A percentile compares a stretch with the other conserved stretches of the same genome.
These are phyloP conservation scores for Pestalotiopsis sp. DNA, from an alignment of 2,329 filamentous ascomycete species.

Conservation along the genomic window DNA sequence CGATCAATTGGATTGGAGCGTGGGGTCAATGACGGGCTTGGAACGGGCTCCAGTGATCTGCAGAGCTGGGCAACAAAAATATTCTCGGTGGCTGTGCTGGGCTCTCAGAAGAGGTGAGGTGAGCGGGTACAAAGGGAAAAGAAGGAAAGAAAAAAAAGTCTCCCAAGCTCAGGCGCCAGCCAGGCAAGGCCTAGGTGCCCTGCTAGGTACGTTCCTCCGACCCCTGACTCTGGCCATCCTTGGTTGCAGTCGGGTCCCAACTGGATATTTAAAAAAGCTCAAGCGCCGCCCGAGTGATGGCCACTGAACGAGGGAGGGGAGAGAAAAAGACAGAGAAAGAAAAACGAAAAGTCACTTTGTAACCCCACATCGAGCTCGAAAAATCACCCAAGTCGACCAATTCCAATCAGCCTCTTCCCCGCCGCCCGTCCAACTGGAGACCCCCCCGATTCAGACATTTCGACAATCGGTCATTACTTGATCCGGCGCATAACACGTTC, in stretches of 20 bases:
- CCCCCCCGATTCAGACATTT: neutral
- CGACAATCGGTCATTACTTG: neutral
- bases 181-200: neutral
- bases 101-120: neutral
- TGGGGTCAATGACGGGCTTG: neutral
- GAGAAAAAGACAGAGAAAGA: neutral
- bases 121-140: neutral
- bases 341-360: neutral
- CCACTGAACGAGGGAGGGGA: neutral
- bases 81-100: slow-evolving; percentile 13
- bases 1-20: neutral
- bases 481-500: neutral
- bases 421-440: neutral
- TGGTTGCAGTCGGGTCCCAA: neutral
- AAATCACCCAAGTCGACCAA: neutral
- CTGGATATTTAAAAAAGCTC: slow-evolving; percentile 16
- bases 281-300: slow-evolving; percentile 10
- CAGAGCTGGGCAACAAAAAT: neutral
- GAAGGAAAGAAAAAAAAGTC: neutral
- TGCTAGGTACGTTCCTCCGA: slow-evolving; percentile 6
- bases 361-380: slow-evolving; percentile 2
- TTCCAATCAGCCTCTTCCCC: neutral
- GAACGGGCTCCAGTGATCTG: slow-evolving; percentile 1
- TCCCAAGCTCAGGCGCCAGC: neutral
- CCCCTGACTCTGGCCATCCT: slow-evolving; percentile 7